phyloP scores from a whole-genome alignment of 805 yeast species.

The Candida montana region DNA sequence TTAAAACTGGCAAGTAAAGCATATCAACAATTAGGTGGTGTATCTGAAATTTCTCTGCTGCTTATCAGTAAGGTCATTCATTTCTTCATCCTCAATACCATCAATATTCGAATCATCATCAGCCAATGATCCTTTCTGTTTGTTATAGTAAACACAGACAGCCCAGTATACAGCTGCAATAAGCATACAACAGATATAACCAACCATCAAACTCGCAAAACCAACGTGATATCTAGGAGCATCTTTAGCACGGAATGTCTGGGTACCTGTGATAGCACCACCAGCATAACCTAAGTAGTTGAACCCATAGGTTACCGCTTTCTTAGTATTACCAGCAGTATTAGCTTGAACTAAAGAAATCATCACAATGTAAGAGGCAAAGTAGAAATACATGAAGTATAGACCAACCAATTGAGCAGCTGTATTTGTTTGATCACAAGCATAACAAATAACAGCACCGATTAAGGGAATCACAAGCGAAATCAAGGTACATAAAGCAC shows the following conservation, averaged over 20 bases:
- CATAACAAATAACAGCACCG: slow-evolving; percentile 25
- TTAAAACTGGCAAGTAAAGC: neutral
- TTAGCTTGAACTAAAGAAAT: slow-evolving; percentile 34
- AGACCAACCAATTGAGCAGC: slow-evolving; percentile 26
- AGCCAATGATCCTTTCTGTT: slow-evolving; percentile 7
- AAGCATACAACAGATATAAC: slow-evolving; percentile 35
- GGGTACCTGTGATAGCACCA: slow-evolving; percentile 44
- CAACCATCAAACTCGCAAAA: slow-evolving; percentile 38
- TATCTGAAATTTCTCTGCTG: slow-evolving; percentile 33
- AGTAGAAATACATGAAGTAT: slow-evolving; percentile 31
- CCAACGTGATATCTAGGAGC: slow-evolving; percentile 41
- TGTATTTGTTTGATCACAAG: slow-evolving; percentile 20
- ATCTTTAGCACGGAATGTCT: slow-evolving; percentile 37
- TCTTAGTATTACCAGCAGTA: slow-evolving; percentile 43
- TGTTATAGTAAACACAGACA: slow-evolving; percentile 30
- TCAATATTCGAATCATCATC: slow-evolving; percentile 18
- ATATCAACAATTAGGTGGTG: slow-evolving; percentile 24
- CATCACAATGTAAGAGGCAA: slow-evolving; percentile 29
- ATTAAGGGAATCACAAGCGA: slow-evolving; percentile 25
- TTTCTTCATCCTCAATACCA: slow-evolving; percentile 29
- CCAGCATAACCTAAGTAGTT: slow-evolving; percentile 36
- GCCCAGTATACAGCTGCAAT: slow-evolving; percentile 31
- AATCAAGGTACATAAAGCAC: slow-evolving; percentile 23
- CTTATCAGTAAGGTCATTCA: slow-evolving; percentile 35
- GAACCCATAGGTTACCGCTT: slow-evolving; percentile 32